Evolutionary conservation across 177 flowering plant species (phyloP).

Genomic region (Vitis hybrid): DNA sequence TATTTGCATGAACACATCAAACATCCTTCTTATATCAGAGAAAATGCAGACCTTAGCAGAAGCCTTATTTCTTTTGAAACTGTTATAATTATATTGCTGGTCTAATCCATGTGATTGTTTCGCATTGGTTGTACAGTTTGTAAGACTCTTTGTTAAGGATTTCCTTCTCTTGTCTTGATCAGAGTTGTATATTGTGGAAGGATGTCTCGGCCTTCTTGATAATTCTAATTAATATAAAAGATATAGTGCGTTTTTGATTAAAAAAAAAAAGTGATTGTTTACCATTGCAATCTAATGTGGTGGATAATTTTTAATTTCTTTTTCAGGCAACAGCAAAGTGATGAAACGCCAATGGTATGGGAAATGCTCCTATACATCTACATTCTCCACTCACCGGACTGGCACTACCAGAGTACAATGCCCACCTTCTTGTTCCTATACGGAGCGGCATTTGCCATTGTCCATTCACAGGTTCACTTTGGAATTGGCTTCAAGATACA

Average conservation of each 20-base stretch:
- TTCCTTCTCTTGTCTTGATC: background rate
- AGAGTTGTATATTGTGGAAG: too few relatives aligned
- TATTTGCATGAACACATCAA: too few relatives aligned
- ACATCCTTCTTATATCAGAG: too few relatives aligned
- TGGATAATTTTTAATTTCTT: background rate
- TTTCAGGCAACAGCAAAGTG: constrained; percentile 85
- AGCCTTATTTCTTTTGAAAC: too few relatives aligned
- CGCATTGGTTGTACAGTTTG: too few relatives aligned
- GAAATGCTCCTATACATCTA: constrained; percentile 87
- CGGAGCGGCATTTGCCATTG: constrained; percentile 66
- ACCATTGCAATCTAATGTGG: background rate
- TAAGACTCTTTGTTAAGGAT: too few relatives aligned
- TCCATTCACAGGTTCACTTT: constrained; percentile 57
- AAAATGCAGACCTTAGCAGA: too few relatives aligned
- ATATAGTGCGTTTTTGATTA: too few relatives aligned
- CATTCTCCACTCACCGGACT: constrained; percentile 89
- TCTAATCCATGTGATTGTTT: too few relatives aligned
- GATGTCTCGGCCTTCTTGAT: too few relatives aligned
- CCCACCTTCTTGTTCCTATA: constrained; percentile 83
- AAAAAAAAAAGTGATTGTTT: background rate
- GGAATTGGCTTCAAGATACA: constrained; percentile 70
- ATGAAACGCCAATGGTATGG: constrained; percentile 98
- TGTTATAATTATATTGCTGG: too few relatives aligned
- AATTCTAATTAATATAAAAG: too few relatives aligned
- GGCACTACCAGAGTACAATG: constrained; percentile 92